Evolutionary conservation across 148 eudicot genomes (phyloP), one percentile per base, ranked within the genome.

Genomic region (Amaranthus hypochondriacus): DNA sequence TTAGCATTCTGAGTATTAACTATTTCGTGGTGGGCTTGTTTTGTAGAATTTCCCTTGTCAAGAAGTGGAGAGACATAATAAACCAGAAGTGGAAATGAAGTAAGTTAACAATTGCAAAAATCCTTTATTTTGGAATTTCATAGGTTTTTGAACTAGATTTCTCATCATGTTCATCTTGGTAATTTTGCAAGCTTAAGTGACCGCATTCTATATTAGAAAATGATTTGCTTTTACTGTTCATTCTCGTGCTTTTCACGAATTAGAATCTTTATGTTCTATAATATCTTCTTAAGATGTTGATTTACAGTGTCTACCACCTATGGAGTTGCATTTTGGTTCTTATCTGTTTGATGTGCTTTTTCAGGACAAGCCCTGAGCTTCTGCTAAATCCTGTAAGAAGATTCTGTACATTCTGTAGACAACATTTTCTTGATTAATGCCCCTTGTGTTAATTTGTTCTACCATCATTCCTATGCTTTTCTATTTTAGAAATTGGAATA

Each of bases 41-140:
- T 28, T 87, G 86, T 87, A 94, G 98, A 94, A 91, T 79, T 94
- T 94, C 72, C 98, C 98, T 52, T 94, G 98, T 80, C 98, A 94
- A 86, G 98, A 94, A 88, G 98, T 94, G 80, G 98, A 94, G 73
- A 84, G 98, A 75, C 96, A 91, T 77, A 94, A 94, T 84, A 94
- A 94, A 83, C 98, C 98, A 47, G 98, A 94, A 83, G 95, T 94
- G 76, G 98, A 94, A 78, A 75, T 89, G 76, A 94, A 87, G 98
- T 94, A 83, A 62, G 98, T 76, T 28, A 28, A 28, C 39, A 28
- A 28, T 28, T 28, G 39, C 39, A 28, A 28, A 28, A 28, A 18
- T 18, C 18, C 18, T 18, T 18, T 18, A 18, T 18, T 18, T 18
- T 18, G 18, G 18, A 18, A 18, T 18, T 18, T 18, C 18, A 18